Evolutionary conservation across 2,329 filamentous ascomycete species (phyloP), one percentile per base, ranked within the genome.

Genomic region (Graphilbum ipis-grandicollis): DNA sequence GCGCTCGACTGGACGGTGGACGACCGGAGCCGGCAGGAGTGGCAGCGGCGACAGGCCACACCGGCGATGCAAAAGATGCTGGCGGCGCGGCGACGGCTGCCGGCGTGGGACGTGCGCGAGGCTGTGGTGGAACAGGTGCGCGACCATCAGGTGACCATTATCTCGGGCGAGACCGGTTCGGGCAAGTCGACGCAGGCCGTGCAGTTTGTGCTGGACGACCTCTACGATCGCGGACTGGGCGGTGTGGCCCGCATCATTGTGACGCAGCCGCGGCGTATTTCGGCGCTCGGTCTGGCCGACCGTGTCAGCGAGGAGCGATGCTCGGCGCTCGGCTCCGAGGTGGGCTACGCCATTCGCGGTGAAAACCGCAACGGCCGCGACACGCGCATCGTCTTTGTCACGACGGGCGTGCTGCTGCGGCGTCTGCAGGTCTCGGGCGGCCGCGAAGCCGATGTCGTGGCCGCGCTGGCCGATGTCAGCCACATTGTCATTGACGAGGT

Each of bases 101-200:
- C 90, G 3, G 90, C 90, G 2, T 98, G 90, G 90, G 71, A 72
- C 41, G 73, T 90, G 48, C 75, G 73, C 47, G 75, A 88, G 17
- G 63, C 68, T 1, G 82, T 98, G 22, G 72, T 96, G 9, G 55
- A 69, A 17, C 79, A 81, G 0, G 81, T 98, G 34, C 68, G 68
- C 31, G 61, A 66, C 5, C 75, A 88, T 49, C 79, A 94, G 54
- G 85, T 98, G 35, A 93, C 84, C 1, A 94, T 98, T 49, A 90
- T 98, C 47, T 92, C 86, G 31, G 90, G 90, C 46, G 90, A 96
- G 58, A 98, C 90, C 4, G 90, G 90, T 37, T 93, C 84, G 15
- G 90, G 90, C 51, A 98, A 98, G 57, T 93, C 83, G 34, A 96
- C 90, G 1, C 90, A 98, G 54, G 90, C 84, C 3, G 84, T 96